Evolutionary conservation across 2,329 filamentous ascomycete genomes (phyloP), one percentile per base, ranked within the genome.

Genomic region (Ophiostoma sp.): DNA sequence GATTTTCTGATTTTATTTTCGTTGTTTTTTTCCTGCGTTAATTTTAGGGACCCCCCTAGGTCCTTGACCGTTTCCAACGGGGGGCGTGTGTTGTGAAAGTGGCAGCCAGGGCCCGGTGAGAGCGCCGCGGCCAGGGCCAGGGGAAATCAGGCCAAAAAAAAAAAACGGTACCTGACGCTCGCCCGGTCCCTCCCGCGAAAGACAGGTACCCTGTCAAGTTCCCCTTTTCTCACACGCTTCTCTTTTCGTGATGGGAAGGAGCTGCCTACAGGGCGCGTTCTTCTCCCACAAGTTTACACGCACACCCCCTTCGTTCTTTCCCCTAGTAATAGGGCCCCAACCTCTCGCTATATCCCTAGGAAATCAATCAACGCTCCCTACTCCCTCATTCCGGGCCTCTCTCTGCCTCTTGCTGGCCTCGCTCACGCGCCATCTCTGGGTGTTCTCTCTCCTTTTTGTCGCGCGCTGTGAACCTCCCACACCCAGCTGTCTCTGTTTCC

Each of bases 311-410:
- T 64, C 42, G 25, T 33, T 28, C 31, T 25, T 39, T 64, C n/a
- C 70, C 70, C 15, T 28, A 36, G 31, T n/a, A n/a, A n/a, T n/a
- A n/a, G n/a, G 61, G 22, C 57, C 42, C 22, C 45, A 48, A 70
- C 33, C 50, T 69, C 50, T 57, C 31, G n/a, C 57, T 42, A 52
- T 3, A 52, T 73, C 59, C 68, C 69, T 59, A 73, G 69, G 61
- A 71, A 48, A 71, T 48, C 69, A 68, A 57, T 59, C 72, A 73
- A 66, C 71, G 48, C 45, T 25, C 50, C 69, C 69, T 70, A 31
- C 52, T 50, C 19, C 59, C 42, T 57, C 22, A 12, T 36, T 55
- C 42, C 31, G n/a, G n/a, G 39, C 36, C 39, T 72, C 33, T 36
- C 59, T 31, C 57, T 15, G 25, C 25, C 39, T 22, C 55, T 52